phyloP scores from a whole-genome alignment of 1,284 basidiomycete genomes.

The Mycena citricolor region DNA sequence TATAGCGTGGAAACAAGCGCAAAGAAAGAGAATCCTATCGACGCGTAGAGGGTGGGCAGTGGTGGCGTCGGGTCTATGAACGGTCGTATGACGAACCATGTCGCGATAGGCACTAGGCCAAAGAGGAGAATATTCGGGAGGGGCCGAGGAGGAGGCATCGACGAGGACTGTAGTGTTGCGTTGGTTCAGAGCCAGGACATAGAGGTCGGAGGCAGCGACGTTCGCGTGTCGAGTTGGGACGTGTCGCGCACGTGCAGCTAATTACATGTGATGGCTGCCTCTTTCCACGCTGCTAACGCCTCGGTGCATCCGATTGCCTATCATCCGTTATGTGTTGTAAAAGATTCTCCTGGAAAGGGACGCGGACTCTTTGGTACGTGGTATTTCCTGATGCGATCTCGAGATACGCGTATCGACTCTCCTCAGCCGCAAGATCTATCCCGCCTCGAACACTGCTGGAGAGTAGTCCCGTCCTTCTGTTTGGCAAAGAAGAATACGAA shows the following conservation, averaged over 20 bases:
- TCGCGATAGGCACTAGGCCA: conserved; percentile 60
- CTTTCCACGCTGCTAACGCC: too few relatives aligned
- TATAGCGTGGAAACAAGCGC: conserved; percentile 74
- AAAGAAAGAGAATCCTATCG: conserved; percentile 77
- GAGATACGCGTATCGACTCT: neutral
- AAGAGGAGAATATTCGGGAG: conserved; percentile 50
- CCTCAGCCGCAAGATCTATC: conserved; percentile 57
- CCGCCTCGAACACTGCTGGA: conserved; percentile 72
- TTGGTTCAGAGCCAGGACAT: too few relatives aligned
- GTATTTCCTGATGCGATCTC: neutral
- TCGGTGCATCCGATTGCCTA: too few relatives aligned
- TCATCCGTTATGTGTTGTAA: conserved; percentile 39
- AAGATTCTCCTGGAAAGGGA: conserved; percentile 48
- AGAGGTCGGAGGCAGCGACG: too few relatives aligned
- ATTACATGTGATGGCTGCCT: too few relatives aligned
- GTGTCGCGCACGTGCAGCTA: too few relatives aligned
- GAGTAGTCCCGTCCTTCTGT: conserved; percentile 83
- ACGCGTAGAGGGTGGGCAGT: conserved; percentile 70
- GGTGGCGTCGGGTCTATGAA: conserved; percentile 65
- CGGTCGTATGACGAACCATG: conserved; percentile 70
- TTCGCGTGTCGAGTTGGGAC: too few relatives aligned
- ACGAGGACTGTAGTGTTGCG: too few relatives aligned
- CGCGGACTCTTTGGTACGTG: conserved; percentile 63
- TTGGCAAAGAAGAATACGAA: conserved; percentile 72
- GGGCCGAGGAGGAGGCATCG: conserved; percentile 41